phyloP scores from a whole-genome alignment of 2,329 filamentous ascomycete species.

The Amauroascus niger region DNA sequence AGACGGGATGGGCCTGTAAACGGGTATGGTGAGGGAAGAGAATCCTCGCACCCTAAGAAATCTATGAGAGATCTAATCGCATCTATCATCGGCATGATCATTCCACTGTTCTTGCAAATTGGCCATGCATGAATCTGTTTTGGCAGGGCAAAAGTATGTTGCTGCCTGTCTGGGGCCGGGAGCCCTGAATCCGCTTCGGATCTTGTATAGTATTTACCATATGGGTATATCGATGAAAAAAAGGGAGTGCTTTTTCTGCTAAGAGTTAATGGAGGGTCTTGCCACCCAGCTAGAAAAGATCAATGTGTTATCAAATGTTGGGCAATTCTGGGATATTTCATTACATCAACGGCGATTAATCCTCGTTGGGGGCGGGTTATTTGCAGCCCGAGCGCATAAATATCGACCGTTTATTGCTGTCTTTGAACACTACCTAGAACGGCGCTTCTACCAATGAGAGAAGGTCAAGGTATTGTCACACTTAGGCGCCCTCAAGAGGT shows the following conservation, averaged over 20 bases:
- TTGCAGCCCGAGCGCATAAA: too few species aligned
- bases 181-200: not conserved
- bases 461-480: not conserved
- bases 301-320: not conserved
- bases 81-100: conserved; percentile 40
- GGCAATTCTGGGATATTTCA: not conserved
- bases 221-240: not conserved
- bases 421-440: not conserved
- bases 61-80: conserved; percentile 39
- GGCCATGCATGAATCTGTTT: conserved; percentile 30
- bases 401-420: too few species aligned
- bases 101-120: conserved; percentile 40
- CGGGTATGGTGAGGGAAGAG: conserved; percentile 36
- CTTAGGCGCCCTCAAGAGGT: not conserved
- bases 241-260: not conserved
- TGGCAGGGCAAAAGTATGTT: too few species aligned
- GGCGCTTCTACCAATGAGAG: too few species aligned
- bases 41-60: conserved; percentile 29
- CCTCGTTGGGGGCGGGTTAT: too few species aligned
- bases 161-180: too few species aligned
- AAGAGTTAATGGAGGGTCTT: not conserved
- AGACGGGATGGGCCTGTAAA: conserved; percentile 31
- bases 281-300: not conserved
- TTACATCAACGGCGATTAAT: not conserved
- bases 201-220: not conserved